Evolutionary conservation across 2,329 filamentous ascomycete species (phyloP).

Genomic region (Botrytis squamosa): DNA sequence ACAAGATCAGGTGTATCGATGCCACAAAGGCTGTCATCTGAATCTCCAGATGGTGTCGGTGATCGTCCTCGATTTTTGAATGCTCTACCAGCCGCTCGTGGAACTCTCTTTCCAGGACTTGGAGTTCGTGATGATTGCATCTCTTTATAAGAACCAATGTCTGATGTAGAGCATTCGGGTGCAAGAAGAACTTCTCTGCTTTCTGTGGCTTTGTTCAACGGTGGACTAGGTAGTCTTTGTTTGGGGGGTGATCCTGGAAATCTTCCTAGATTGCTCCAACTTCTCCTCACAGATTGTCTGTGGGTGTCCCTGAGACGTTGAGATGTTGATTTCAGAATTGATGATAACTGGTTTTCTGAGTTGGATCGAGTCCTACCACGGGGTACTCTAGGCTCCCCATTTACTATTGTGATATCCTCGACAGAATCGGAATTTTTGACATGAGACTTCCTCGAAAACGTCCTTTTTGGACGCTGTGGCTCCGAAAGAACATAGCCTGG

Average conservation of each 20-base stretch:
- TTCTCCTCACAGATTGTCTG: not conserved
- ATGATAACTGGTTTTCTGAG: constrained; percentile 18
- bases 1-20: constrained; percentile 28
- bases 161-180: constrained; percentile 22
- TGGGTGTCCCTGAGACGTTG: constrained; percentile 20
- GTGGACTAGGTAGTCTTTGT: constrained; percentile 30
- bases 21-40: constrained; percentile 33
- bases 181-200: constrained; percentile 30
- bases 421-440: constrained; percentile 18
- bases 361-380: not conserved
- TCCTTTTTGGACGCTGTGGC: constrained; percentile 27
- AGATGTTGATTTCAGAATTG: constrained; percentile 22
- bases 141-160: constrained; percentile 28
- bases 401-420: constrained; percentile 4
- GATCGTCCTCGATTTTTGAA: constrained; percentile 21
- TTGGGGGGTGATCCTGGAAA: constrained; percentile 28
- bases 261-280: constrained; percentile 11
- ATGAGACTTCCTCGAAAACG: constrained; percentile 14
- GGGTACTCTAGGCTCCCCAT: constrained; percentile 1
- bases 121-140: constrained; percentile 26
- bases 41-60: constrained; percentile 26
- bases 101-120: constrained; percentile 26
- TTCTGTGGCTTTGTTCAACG: constrained; percentile 23
- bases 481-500: constrained; percentile 33
- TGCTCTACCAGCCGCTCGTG: constrained; percentile 11